Conservation (phyloP, 805 yeast species). For the Metschnikowia hibisci region DNA sequence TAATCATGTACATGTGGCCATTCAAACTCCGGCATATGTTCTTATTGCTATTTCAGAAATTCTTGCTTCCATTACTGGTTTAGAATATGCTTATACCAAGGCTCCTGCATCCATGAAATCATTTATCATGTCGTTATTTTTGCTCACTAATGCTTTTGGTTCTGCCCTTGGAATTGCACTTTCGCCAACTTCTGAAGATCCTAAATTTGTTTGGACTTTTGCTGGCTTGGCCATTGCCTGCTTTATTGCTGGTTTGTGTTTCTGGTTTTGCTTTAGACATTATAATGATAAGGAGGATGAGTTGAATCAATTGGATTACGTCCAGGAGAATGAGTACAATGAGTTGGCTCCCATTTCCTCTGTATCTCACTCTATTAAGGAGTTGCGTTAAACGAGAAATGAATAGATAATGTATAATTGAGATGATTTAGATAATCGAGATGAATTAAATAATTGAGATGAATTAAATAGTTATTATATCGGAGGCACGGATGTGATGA, state of each 20-base stretch:
- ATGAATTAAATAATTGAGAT: too few species aligned
- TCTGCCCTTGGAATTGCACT: slow-evolving; percentile 73
- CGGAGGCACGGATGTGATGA: too few species aligned
- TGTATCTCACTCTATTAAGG: slow-evolving; percentile 15
- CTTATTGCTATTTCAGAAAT: slow-evolving; percentile 74
- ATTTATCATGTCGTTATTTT: slow-evolving; percentile 59
- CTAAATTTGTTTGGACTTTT: slow-evolving; percentile 68
- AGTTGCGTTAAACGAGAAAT: slow-evolving; percentile 4
- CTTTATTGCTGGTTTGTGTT: slow-evolving; percentile 52
- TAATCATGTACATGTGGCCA: slow-evolving; percentile 60
- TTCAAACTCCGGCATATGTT: slow-evolving; percentile 70
- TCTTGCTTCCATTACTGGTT: slow-evolving; percentile 75
- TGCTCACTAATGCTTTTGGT: slow-evolving; percentile 72
- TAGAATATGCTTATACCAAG: slow-evolving; percentile 80
- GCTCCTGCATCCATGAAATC: slow-evolving; percentile 71
- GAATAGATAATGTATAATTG: neutral
- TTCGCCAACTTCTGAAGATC: slow-evolving; percentile 62
- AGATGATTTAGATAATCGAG: too few species aligned
- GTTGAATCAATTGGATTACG: slow-evolving; percentile 48
- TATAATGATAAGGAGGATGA: slow-evolving; percentile 57
- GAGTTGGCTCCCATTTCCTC: slow-evolving; percentile 15
- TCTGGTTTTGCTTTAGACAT: slow-evolving; percentile 57
- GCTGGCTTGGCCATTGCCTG: slow-evolving; percentile 59
- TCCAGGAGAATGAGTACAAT: slow-evolving; percentile 9
- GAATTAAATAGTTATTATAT: too few species aligned